Evolutionary conservation across 179 eudicot species (phyloP).

Genomic region (Spinacia oleracea): DNA sequence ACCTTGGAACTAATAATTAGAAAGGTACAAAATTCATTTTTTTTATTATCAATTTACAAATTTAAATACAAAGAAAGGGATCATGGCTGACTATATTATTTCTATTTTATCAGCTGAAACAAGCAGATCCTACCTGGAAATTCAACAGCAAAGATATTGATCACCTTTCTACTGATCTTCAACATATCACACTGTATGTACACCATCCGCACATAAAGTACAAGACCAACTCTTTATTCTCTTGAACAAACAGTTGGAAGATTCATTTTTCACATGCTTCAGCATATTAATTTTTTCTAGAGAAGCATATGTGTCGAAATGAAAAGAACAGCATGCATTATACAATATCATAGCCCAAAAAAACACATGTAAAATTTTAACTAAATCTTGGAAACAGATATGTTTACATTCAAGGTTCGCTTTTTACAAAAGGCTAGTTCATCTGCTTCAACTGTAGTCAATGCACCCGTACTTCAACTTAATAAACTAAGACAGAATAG

Average conservation of each 20-base stretch:
- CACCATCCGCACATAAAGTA: conserved; percentile 5
- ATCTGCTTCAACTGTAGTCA: conserved; percentile 22
- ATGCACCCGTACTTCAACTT: conserved; percentile 15
- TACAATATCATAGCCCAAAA: conserved; percentile 12
- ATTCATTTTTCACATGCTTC: conserved; percentile 16
- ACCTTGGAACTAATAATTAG: background rate
- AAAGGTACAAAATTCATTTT: background rate
- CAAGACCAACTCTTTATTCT: background rate
- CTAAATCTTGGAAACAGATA: conserved; percentile 16
- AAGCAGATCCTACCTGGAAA: conserved; percentile 3
- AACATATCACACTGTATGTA: conserved; percentile 6
- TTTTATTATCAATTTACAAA: conserved; percentile 3
- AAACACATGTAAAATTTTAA: background rate
- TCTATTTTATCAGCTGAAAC: background rate
- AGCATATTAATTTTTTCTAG: background rate
- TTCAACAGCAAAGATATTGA: background rate
- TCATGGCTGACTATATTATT: background rate
- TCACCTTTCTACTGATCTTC: background rate
- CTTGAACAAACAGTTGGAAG: conserved; percentile 12
- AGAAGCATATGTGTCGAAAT: conserved; percentile 13
- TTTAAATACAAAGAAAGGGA: background rate
- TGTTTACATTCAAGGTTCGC: conserved; percentile 21
- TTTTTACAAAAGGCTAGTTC: conserved; percentile 25
- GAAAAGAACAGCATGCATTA: background rate
- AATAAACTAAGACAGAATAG: conserved; percentile 21